Conservation (phyloP, 2,329 filamentous ascomycete genomes). For the Pezicula carpinea region DNA sequence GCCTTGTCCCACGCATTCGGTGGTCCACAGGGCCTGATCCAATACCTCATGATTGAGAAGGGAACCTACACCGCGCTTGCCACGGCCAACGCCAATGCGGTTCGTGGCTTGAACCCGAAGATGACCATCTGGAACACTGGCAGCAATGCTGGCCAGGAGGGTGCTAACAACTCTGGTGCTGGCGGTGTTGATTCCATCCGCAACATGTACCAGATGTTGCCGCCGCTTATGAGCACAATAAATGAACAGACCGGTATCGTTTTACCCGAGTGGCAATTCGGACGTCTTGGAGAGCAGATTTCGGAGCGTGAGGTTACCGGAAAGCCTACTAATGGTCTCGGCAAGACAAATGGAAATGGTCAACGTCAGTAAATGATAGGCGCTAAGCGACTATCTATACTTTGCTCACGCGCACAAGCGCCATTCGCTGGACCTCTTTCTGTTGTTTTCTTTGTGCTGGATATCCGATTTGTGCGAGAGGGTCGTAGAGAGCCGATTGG, state of each 20-base stretch:
- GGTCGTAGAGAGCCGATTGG: no score
- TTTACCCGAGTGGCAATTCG: constrained; percentile 73
- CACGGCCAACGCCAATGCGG: constrained; percentile 69
- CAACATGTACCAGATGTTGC: constrained; percentile 80
- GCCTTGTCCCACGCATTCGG: constrained; percentile 69
- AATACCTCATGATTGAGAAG: constrained; percentile 85
- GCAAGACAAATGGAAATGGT: no score
- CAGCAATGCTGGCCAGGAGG: constrained; percentile 32
- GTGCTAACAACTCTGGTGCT: constrained; percentile 38
- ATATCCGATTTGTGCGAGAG: no score
- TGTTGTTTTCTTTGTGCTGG: no score
- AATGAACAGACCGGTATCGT: constrained; percentile 84
- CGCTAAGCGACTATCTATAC: no score
- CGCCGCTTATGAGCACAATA: constrained; percentile 78
- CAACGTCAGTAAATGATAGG: no score
- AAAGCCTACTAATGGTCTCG: background rate
- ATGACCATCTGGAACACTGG: constrained; percentile 89
- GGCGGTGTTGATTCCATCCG: constrained; percentile 62
- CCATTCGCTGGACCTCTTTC: no score
- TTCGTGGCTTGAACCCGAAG: constrained; percentile 78
- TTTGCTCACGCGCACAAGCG: no score
- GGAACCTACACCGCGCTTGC: constrained; percentile 74
- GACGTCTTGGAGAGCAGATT: constrained; percentile 36
- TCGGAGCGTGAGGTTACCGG: constrained; percentile 14
- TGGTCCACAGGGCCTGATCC: constrained; percentile 71